Base-by-base conservation (phyloP, 176 grass and related monocot species). In the Pontederia paniculata region DNA sequence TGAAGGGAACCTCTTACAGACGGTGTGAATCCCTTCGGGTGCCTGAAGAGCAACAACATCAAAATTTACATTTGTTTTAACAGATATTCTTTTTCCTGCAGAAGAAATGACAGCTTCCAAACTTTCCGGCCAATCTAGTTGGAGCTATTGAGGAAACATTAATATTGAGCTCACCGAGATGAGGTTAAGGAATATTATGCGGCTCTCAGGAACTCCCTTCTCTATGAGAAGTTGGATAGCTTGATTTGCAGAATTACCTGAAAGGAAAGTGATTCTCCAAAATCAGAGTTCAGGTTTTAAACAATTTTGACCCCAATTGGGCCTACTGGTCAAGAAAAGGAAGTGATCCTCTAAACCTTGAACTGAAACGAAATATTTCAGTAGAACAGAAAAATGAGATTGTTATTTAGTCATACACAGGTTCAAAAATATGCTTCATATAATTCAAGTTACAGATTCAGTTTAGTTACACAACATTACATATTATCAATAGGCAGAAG, bases 161-260 rank as follows among this genome's bases (percentile, higher is more conserved):
- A 53, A 23, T 23, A 43, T 5, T 42, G 19, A 25, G 20, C 52
- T 72, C 78, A 98, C 93, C 71, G 93, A 91, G 18, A 98, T 98
- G 20, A 98, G 93, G 70, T 90, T 91, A 21, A 98, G 93, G 63
- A 98, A 98, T 74, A 98, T 88, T 58, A 98, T 98, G 50, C 77
- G 70, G 42, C 69, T 80, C 77, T 98, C 93, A 4, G 86, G 86
- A 71, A 98, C 86, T 55, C 86, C 93, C 72, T 88, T 98, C 65
- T 85, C 76, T 77, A 90, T 72, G 44, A 98, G 93, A 74, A 98
- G 86, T 47, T 98, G 86, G 67, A 98, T 98, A 55, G 93, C 93
- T 81, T 98, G 86, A 58, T 82, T 88, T 19, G 75, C 93, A 0
- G 86, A 98, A 69, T 98, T 98, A 43, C 93, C 93, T 98, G 53